Evolutionary conservation across 1,284 basidiomycete genomes (phyloP).

Genomic region (Athelia psychrophila): DNA sequence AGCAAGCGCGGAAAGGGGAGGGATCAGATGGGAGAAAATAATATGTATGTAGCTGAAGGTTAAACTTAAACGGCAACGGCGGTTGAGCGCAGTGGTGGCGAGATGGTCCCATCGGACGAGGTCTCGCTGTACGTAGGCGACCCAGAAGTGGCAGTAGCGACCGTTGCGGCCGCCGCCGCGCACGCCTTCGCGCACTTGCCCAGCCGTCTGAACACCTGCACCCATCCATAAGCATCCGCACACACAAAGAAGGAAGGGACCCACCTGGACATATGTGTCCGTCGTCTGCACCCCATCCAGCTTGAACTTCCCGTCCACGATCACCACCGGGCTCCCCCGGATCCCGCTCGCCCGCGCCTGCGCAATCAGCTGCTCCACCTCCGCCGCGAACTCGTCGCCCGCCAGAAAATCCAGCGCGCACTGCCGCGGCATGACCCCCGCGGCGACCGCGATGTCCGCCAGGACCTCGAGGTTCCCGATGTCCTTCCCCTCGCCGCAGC

Average conservation of each 20-base stretch:
- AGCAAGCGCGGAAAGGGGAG: no score
- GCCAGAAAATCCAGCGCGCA: slow-evolving; percentile 60
- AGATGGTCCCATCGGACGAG: neutral
- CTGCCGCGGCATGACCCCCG: slow-evolving; percentile 65
- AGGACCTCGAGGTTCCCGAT: slow-evolving; percentile 59
- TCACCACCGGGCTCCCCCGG: slow-evolving; percentile 76
- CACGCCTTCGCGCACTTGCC: slow-evolving; percentile 10
- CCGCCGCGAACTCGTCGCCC: slow-evolving; percentile 63
- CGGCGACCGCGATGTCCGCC: slow-evolving; percentile 55
- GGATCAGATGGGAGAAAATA: no score
- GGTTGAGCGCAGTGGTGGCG: neutral
- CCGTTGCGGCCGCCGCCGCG: neutral
- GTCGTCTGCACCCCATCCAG: slow-evolving; percentile 71
- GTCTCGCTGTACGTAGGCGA: neutral
- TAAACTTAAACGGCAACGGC: neutral
- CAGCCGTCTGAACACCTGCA: slow-evolving; percentile 33
- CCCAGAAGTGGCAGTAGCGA: no score
- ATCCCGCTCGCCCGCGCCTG: slow-evolving; percentile 70
- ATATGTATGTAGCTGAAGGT: no score
- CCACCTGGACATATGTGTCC: slow-evolving; percentile 71
- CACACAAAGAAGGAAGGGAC: slow-evolving; percentile 19
- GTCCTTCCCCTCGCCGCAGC: slow-evolving; percentile 64
- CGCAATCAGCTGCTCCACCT: slow-evolving; percentile 66
- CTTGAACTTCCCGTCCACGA: slow-evolving; percentile 79
- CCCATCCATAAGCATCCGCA: neutral